Evolutionary conservation across 2,329 filamentous ascomycete species (phyloP), one percentile per base, ranked within the genome.

Genomic region (Pseudocercospora crystallina): DNA sequence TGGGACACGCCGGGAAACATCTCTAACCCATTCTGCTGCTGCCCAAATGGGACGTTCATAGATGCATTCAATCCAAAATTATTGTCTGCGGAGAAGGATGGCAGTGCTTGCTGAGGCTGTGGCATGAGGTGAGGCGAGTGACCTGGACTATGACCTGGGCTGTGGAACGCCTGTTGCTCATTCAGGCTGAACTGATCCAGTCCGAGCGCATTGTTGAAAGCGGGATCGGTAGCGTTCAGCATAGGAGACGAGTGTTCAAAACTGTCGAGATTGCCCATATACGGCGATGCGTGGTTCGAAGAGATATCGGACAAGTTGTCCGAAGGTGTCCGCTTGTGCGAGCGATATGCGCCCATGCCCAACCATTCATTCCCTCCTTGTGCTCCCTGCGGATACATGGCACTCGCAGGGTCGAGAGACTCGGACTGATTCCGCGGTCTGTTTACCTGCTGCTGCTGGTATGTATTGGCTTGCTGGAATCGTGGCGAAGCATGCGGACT

Each of bases 191-290:
- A 95, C 55, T 82, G 82, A 51, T 85, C 84, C 56, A 96, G 86
- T 7, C 83, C 84, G 59, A 91, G 77, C 12, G 90, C 84, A 61
- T 91, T 87, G 51, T 89, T 85, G 66, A 89, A 94, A 12, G 94
- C 76, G 2, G 81, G 77, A 64, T 95, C 89, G 53, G 86, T 82
- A 33, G 83, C 78, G 40, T 82, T 79, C 55, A 96, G 81, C 70
- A 94, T 82, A 1, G 92, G 92, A 7, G 91, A 96, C 53, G 89
- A 85, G 49, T 86, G 79, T 32, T 96, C 90, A 64, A 95, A 95
- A 57, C 76, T 82, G 63, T 96, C 91, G 53, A 87, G 80, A 60
- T 86, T 86, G 26, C 80, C 81, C 50, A 96, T 73, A 65, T 89
- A 90, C 3, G 92, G 92, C 13, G 92, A 96, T 17, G 85, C 87